Evolutionary conservation across 2,329 filamentous ascomycete species (phyloP).

Genomic region (Ilyonectria destructans): DNA sequence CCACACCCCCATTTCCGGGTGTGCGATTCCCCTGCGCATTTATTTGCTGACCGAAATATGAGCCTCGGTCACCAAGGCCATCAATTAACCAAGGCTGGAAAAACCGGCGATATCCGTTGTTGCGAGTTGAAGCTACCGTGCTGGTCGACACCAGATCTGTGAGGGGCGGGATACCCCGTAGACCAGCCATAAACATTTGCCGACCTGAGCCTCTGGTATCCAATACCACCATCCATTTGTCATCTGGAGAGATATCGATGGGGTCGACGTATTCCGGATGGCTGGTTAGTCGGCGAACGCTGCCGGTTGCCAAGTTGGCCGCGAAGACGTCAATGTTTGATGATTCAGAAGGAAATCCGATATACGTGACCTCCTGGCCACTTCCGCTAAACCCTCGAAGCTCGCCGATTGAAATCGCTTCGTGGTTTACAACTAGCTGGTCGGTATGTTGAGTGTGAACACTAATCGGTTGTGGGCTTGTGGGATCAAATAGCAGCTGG

Average conservation of each 20-base stretch:
- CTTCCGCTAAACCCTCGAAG: conserved; percentile 62
- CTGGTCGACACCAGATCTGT: conserved; percentile 55
- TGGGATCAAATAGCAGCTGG: not conserved
- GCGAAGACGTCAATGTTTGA: conserved; percentile 64
- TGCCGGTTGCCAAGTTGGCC: conserved; percentile 58
- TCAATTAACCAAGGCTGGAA: conserved; percentile 65
- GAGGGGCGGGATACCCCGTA: conserved; percentile 61
- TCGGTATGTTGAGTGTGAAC: not conserved
- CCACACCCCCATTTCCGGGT: conserved; percentile 38
- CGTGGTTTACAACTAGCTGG: not conserved
- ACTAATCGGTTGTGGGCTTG: not conserved
- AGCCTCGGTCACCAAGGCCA: conserved; percentile 60
- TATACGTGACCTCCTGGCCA: conserved; percentile 60
- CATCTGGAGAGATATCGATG: conserved; percentile 59
- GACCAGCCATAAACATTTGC: conserved; percentile 58
- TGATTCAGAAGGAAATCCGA: conserved; percentile 59
- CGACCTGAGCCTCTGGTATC: conserved; percentile 61
- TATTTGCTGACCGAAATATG: conserved; percentile 62
- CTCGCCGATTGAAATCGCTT: conserved; percentile 55
- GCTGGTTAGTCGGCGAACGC: conserved; percentile 59
- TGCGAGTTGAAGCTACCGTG: conserved; percentile 59
- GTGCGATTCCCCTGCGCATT: conserved; percentile 54
- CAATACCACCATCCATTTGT: conserved; percentile 61
- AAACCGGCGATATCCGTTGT: conserved; percentile 61
- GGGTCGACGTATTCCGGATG: conserved; percentile 64